Base-by-base conservation (phyloP, 352 stramenopile genomes). In the Phytopythium ostracodes region DNA sequence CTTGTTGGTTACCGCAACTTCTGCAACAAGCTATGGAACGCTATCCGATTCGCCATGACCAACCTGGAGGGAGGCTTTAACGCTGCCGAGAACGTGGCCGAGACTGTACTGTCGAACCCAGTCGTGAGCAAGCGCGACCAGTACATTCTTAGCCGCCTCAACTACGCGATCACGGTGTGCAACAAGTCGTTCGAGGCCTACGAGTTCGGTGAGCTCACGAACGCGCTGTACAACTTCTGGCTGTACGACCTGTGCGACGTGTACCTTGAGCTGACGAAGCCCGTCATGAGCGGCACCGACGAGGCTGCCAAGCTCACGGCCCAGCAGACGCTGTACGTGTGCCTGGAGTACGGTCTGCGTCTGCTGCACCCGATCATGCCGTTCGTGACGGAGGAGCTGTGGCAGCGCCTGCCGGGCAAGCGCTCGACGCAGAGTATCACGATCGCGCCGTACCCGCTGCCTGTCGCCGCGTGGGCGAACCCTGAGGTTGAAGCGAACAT, bases 1-100 rank as follows among this genome's bases (percentile, higher is more conserved):
- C 87, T 99, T 22, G 96, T 99, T 47, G 96, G 94, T 31, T 99
- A 99, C 78, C 91, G 98, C 60, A 97, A 99, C 76, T 99, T 99
- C 74, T 99, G 98, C 69, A 99, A 99, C 88, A 99, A 99, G 77
- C 84, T 99, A 29, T 99, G 98, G 98, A 99, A 99, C 74, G 98
- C 97, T 9, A 98, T 96, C 56, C 92, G 94, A 52, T 99, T 99
- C 75, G 97, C 96, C 49, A 90, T 99, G 65, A 94, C 94, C 38
- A 98, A 99, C 79, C 79, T 99, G 17, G 96, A 96, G 40, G 77
- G 74, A 36, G 82, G 71, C 18, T 88, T 90, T 43, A 71, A 62
- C 10, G 79, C 72, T 55, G 73, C 83, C 12, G 79, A 88, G 47
- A 68, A 75, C 57, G 70, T 88, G 33, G 79, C 77, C 2, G 69